phyloP scores from a whole-genome alignment of 148 eudicot genomes.

The Vaccinium corymbosum region DNA sequence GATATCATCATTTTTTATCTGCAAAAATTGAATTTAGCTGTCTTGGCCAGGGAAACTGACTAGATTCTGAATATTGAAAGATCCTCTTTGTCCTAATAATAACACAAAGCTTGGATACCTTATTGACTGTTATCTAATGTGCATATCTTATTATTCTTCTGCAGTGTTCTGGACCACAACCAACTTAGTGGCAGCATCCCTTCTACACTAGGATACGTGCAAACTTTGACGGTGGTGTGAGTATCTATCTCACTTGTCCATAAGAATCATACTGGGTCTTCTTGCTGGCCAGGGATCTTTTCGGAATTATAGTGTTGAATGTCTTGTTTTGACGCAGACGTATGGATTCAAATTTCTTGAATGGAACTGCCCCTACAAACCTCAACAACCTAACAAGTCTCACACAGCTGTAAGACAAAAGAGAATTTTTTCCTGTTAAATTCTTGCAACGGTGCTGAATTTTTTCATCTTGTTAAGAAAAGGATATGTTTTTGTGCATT shows the following conservation, averaged over 20 bases:
- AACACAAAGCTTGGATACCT: neutral
- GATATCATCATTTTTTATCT: neutral
- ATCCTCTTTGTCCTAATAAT: neutral
- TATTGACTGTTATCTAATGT: neutral
- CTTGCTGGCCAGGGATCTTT: neutral
- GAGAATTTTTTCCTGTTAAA: neutral
- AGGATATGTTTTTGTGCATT: neutral
- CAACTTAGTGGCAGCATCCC: constrained; percentile 58
- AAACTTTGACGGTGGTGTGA: constrained; percentile 60
- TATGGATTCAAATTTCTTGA: neutral
- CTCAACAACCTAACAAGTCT: neutral
- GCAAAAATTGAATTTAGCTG: neutral
- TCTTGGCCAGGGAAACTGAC: neutral
- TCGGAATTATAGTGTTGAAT: neutral
- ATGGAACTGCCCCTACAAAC: neutral
- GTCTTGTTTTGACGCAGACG: neutral
- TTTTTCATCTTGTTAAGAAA: neutral
- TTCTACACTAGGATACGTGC: constrained; percentile 47
- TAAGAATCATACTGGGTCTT: neutral
- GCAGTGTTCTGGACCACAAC: constrained; percentile 79
- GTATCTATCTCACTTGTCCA: constrained; percentile 23
- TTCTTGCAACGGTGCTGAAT: neutral
- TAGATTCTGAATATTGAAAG: neutral
- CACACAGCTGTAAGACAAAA: neutral
- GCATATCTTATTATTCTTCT: neutral